Base-by-base conservation (phyloP, 2,329 filamentous ascomycete genomes). In the Tolypocladium pustulatum region DNA sequence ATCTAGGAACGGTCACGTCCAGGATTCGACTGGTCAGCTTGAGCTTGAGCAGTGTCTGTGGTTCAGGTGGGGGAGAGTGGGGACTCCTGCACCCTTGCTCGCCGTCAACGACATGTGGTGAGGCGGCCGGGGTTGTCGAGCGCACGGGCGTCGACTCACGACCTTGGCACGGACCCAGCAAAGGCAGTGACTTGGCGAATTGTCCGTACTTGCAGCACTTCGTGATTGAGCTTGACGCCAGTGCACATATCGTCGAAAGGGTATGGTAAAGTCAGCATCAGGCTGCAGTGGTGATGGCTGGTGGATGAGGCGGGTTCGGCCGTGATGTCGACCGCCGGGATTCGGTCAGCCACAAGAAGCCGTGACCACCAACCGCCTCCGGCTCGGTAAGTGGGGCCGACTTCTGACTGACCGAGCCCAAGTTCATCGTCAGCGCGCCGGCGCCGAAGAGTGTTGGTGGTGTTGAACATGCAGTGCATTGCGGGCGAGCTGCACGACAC, bases 311-410 rank as follows among this genome's bases (percentile, higher is more conserved):
- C 49, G 30, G 30, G 17, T 52, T 52, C 34, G 36, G 54, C 34
- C 49, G 49, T 34, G 49, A 52, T 8, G 30, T 12, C 49, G 22
- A 20, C 30, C 49, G 17, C 49, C 27, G 34, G 52, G 6, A 22
- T 37, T 36, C 52, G 34, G n/a, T n/a, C 36, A 55, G 36, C 36
- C 54, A 37, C n/a, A 12, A 25, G 37, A 17, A 22, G 54, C 36
- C 36, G 22, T 17, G 36, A 3, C 25, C 34, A 25, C n/a, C 20
- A 30, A 9, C 53, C 13, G 37, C 9, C 57, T 49, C 36, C 52
- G 57, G 57, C 20, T 58, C 52, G 57, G 57, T 51, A 58, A 32
- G 52, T 55, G 57, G 57, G 52, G 52, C 57, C 57, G 57, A 17
- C 30, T 22, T 56, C 49, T 30, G 15, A 17, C 46, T n/a, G 49